Percentiles rank a stretch among this genome's conserved stretches.
phyloP scores from a whole-genome alignment of 1,284 basidiomycete genomes.

The Ceratobasidium sp. region DNA sequence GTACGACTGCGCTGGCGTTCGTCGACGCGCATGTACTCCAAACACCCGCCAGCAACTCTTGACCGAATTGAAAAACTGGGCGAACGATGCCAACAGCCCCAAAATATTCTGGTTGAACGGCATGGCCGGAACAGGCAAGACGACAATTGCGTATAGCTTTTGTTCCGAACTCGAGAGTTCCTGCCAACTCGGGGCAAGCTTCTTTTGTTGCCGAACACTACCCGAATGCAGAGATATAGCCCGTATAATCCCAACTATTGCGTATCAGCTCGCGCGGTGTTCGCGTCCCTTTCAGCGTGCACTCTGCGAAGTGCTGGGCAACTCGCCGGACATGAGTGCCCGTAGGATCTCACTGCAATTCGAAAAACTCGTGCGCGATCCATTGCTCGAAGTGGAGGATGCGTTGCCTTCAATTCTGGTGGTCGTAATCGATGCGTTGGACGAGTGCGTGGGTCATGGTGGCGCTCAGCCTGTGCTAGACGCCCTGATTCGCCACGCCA shows the following conservation, averaged over 20 bases:
- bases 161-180: constrained; percentile 43
- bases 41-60: constrained; percentile 49
- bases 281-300: neutral
- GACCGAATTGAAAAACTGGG: constrained; percentile 47
- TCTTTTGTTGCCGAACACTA: constrained; percentile 54
- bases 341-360: constrained; percentile 15
- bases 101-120: constrained; percentile 52
- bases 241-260: constrained; percentile 41
- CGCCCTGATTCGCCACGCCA: neutral
- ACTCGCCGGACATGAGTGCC: neutral
- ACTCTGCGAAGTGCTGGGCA: constrained; percentile 4
- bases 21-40: constrained; percentile 21
- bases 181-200: constrained; percentile 53
- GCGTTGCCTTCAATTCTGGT: neutral
- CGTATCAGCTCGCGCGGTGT: constrained; percentile 39
- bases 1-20: neutral
- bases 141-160: constrained; percentile 51
- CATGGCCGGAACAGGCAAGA: constrained; percentile 50
- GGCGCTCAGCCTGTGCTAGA: constrained; percentile 3
- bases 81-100: constrained; percentile 1
- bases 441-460: constrained; percentile 34
- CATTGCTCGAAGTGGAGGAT: constrained; percentile 18
- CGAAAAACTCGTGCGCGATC: constrained; percentile 26
- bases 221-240: constrained; percentile 27
- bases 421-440: constrained; percentile 45